Evolutionary conservation across 371 early-diverging fungal species (phyloP), one percentile per base, ranked within the genome.

Genomic region (Mortierella sp.): DNA sequence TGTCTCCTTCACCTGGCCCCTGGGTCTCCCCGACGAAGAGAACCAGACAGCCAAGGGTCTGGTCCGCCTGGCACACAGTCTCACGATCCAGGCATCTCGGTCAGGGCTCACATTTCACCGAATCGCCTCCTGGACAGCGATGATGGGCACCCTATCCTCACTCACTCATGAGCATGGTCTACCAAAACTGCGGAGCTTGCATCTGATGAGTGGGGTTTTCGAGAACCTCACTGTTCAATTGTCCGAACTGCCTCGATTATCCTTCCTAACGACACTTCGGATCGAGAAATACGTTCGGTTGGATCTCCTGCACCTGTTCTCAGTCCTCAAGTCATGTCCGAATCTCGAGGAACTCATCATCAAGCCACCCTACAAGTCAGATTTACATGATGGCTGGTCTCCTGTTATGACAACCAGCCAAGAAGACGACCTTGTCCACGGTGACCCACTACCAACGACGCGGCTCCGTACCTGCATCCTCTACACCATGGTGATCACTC

Each of bases 261-360:
- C 52, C 39, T 45, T 19, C 14, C 14, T 66, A 14, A 24, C 40
- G 39, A 67, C 37, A 14, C n/a, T 67, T 8, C 37, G 39, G 29
- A 45, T 67, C 22, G 22, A 37, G 16, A n/a, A 16, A 34, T 22
- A 14, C 14, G 19, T 4, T 13, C 3, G 16, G 48, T 50, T 48
- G 52, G 31, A 31, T 37, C 29, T 55, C 7, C 9, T 48, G 39
- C 11, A 48, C n/a, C 19, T 67, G 24, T 67, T 31, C n/a, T 14
- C 52, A 19, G 61, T 70, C 31, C 26, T 55, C 19, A 45, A 26
- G 14, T 40, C 19, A 3, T 69, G 69, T 47, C 69, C 69, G 10
- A 14, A 55, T 19, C 58, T 69, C 26, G 29, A 58, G 31, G 55
- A 55, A 34, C 43, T 68, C 19, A 26, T 37, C n/a, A 5, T 68